Conservation (phyloP, 192 early-diverging fungal species). For the Coemansia reversa region DNA sequence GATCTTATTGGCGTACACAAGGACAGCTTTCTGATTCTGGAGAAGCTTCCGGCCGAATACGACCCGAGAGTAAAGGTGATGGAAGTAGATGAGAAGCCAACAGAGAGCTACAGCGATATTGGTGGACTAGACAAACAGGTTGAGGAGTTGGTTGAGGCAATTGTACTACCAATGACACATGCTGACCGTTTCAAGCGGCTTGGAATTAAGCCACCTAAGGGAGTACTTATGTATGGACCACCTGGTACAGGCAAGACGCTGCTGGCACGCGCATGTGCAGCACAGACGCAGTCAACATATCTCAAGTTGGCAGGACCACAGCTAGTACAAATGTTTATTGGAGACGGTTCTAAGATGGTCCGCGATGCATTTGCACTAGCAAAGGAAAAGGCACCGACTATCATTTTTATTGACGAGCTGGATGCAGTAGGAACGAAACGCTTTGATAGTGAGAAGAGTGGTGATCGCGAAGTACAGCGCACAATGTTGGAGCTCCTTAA, state of each 20-base stretch:
- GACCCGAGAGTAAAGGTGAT: conserved; percentile 98
- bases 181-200: conserved; percentile 82
- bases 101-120: conserved; percentile 94
- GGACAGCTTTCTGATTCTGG: conserved; percentile 93
- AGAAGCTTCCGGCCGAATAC: conserved; percentile 96
- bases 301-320: conserved; percentile 96
- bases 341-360: conserved; percentile 96
- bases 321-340: conserved; percentile 98
- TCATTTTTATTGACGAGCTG: conserved; percentile 99
- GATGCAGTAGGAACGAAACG: conserved; percentile 99
- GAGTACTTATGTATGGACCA: conserved; percentile 80
- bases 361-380: conserved; percentile 96
- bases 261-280: conserved; percentile 96
- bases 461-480: conserved; percentile 97
- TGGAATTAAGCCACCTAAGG: conserved; percentile 86
- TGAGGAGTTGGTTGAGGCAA: conserved; percentile 82
- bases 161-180: conserved; percentile 86
- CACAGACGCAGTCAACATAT: conserved; percentile 93
- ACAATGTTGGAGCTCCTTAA: conserved; percentile 99
- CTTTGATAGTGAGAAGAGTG: conserved; percentile 95
- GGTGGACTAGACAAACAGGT: conserved; percentile 90
- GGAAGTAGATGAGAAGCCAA: conserved; percentile 99
- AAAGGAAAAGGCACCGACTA: conserved; percentile 97
- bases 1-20: conserved; percentile 99
- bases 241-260: conserved; percentile 89